Evolutionary conservation across 179 eudicot genomes (phyloP), one percentile per base, ranked within the genome.

Genomic region (Patellifolia procumbens): DNA sequence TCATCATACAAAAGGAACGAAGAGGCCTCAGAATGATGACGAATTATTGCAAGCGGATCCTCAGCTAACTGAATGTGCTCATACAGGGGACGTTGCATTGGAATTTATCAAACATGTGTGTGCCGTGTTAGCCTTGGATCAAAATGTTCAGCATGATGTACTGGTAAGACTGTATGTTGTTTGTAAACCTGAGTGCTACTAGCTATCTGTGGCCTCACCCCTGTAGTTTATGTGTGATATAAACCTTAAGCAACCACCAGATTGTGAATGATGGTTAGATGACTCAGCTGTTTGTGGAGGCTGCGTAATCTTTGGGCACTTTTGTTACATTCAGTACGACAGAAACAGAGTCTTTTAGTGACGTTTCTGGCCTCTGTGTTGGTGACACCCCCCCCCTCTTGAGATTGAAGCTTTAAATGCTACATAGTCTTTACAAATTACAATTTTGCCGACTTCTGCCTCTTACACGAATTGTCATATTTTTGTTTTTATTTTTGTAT

Each of bases 81-180:
- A 82, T 51, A 78, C 64, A 39, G 91, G 90, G 74, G 93, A 89
- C 83, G 78, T 86, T 81, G 88, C 95, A 37, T 80, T 95, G 72
- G 97, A 92, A 81, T 95, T 95, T 83, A 89, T 95, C 78, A 95
- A 91, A 87, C 87, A 89, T 79, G 86, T 91, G 65, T 95, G 93
- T 83, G 99, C 97, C 80, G 99, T 90, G 82, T 79, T 95, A 86
- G 90, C 89, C 53, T 87, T 95, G 88, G 99, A 95, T 83, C 91
- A 88, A 79, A 90, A 81, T 75, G 97, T 95, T 79, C 97, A 91
- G 84, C 97, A 92, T 84, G 97, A 95, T 85, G 89, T 92, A 71
- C 86, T 91, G 99, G 99, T 92, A 87, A 74, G 68, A 10, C 65
- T 37, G 34, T 24, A 46, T 22, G 42, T 10, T 43, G 37, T 55